phyloP scores from a whole-genome alignment of 495 filamentous ascomycete species.

The Penicillium bialowiezense region DNA sequence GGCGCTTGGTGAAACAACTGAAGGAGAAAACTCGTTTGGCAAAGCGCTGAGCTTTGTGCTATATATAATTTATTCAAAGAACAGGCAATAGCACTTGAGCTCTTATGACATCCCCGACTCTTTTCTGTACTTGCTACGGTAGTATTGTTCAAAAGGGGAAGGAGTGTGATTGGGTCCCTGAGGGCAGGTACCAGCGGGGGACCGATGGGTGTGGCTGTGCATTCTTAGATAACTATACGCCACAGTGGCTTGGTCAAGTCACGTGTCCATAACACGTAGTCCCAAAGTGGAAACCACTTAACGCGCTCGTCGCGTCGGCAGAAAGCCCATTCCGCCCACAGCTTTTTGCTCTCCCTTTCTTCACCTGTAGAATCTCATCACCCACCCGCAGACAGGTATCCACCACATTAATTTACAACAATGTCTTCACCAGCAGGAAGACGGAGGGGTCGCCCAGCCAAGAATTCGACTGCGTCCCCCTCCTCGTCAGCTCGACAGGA shows the following conservation, averaged over 20 bases:
- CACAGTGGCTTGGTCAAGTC: too few relatives aligned
- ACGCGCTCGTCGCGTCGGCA: conserved; percentile 34
- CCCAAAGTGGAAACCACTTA: conserved; percentile 39
- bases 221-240: not conserved
- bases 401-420: conserved; percentile 11
- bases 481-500: conserved; percentile 41
- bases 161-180: too few relatives aligned
- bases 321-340: conserved; percentile 26
- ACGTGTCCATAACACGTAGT: conserved; percentile 14
- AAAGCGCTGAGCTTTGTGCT: too few relatives aligned
- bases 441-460: conserved; percentile 42
- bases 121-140: not conserved
- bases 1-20: conserved; percentile 39
- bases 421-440: conserved; percentile 52
- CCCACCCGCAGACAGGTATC: conserved; percentile 7
- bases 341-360: conserved; percentile 26
- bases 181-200: not conserved
- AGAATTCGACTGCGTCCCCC: conserved; percentile 42
- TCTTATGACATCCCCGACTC: not conserved
- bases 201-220: not conserved
- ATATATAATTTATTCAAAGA: too few relatives aligned
- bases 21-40: not conserved
- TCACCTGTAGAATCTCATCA: conserved; percentile 7
- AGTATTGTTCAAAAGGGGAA: not conserved
- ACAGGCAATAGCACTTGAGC: not conserved